Conservation (phyloP, 345 rosid species). For the Salix purpurea region DNA sequence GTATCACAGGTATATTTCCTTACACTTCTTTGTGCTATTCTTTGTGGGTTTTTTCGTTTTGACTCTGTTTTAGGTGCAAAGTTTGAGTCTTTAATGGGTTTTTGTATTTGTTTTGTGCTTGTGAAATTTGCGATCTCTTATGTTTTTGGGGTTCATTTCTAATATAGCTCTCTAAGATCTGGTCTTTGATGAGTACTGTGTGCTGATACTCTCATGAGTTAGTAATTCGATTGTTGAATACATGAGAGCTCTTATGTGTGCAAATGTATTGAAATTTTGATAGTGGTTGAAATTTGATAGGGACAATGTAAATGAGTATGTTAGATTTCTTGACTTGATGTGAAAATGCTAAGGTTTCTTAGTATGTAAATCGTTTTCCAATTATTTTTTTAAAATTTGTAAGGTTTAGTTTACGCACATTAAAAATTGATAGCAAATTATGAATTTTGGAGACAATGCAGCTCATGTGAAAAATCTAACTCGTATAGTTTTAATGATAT, state of each 20-base stretch:
- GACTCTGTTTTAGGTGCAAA: neutral
- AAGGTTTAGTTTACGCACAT: neutral
- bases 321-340: neutral
- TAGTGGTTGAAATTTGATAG: neutral
- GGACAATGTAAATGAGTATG: neutral
- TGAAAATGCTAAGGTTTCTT: neutral
- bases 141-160: neutral
- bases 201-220: neutral
- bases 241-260: neutral
- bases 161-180: neutral
- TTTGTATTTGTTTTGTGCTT: neutral
- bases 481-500: neutral
- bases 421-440: neutral
- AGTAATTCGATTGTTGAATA: neutral
- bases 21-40: neutral
- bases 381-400: neutral
- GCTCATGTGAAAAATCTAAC: neutral
- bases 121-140: neutral
- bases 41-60: neutral
- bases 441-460: neutral
- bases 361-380: neutral
- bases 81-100: neutral
- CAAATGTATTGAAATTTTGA: neutral
- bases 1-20: conserved; percentile 55
- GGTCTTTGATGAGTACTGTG: neutral